Conservation (phyloP, 768 basidiomycete genomes). For the Rhizopogon roseolus region DNA sequence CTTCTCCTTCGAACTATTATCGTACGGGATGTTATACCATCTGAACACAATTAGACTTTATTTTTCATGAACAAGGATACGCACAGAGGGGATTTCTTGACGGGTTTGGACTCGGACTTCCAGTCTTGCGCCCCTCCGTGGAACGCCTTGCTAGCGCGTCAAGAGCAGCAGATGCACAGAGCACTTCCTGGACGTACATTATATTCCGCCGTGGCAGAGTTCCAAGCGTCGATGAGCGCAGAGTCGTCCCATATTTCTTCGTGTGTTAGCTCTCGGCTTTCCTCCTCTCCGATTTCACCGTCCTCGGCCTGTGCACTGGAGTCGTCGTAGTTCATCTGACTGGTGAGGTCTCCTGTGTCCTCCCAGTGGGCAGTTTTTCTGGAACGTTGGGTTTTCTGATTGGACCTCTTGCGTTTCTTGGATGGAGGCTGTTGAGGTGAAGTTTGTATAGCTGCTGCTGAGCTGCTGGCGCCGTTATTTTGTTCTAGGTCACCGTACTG, state of each 20-base stretch:
- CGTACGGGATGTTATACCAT: constrained; percentile 70
- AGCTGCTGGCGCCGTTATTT: constrained; percentile 1
- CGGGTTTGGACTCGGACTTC: constrained; percentile 51
- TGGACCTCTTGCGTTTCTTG: constrained; percentile 47
- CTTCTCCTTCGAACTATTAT: constrained; percentile 9
- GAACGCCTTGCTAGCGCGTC: constrained; percentile 36
- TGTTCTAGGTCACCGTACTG: constrained; percentile 18
- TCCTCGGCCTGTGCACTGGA: constrained; percentile 21
- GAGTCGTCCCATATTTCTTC: constrained; percentile 87
- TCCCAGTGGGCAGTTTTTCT: constrained; percentile 39
- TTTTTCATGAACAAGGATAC: constrained; percentile 21
- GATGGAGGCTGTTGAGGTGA: constrained; percentile 29
- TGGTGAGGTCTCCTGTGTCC: constrained; percentile 26
- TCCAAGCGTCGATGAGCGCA: constrained; percentile 78
- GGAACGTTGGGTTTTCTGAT: constrained; percentile 16
- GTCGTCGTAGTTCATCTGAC: constrained; percentile 24
- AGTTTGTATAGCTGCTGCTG: background rate
- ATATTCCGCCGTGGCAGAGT: constrained; percentile 80
- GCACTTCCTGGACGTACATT: constrained; percentile 35
- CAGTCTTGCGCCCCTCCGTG: constrained; percentile 66
- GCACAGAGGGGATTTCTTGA: constrained; percentile 71
- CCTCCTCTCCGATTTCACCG: constrained; percentile 34
- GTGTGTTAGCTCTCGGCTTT: constrained; percentile 61
- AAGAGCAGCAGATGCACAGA: background rate
- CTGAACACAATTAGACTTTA: constrained; percentile 30